These are phyloP conservation scores for Diplodia intermedia DNA, from an alignment of 2,329 filamentous ascomycete species.

Conservation along the genomic window DNA sequence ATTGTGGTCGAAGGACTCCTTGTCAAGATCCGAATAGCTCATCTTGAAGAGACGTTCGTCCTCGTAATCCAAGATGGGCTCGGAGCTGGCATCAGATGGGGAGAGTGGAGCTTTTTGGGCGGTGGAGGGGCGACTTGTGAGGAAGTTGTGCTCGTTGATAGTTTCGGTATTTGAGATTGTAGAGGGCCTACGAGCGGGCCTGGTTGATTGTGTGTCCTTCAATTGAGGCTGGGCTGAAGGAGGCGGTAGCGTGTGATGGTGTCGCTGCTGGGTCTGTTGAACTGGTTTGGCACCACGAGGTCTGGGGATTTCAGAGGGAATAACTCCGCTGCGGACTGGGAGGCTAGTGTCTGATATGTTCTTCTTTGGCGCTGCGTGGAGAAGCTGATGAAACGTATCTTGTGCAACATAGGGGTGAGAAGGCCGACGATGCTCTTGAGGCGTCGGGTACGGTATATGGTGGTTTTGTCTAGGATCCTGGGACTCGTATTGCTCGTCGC, in stretches of 20 bases:
- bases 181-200: neutral
- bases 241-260: neutral
- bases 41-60: slow-evolving; percentile 53
- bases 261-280: neutral
- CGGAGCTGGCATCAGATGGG: slow-evolving; percentile 18
- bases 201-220: neutral
- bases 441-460: neutral
- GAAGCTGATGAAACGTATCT: neutral
- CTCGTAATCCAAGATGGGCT: slow-evolving; percentile 53
- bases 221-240: neutral
- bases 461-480: neutral
- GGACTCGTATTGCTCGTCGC: neutral
- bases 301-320: neutral
- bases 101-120: slow-evolving; percentile 34
- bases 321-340: slow-evolving; percentile 2
- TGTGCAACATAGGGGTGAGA: neutral
- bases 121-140: neutral
- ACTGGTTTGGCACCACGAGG: neutral
- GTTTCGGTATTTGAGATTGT: slow-evolving; percentile 11
- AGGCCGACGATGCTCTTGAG: neutral
- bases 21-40: slow-evolving; percentile 56
- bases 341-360: slow-evolving; percentile 6
- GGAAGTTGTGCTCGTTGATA: neutral
- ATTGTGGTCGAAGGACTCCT: slow-evolving; percentile 57
- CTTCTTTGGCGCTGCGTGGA: neutral